Evolutionary conservation across 2,329 filamentous ascomycete species (phyloP).

Genomic region (Fusarium citri): DNA sequence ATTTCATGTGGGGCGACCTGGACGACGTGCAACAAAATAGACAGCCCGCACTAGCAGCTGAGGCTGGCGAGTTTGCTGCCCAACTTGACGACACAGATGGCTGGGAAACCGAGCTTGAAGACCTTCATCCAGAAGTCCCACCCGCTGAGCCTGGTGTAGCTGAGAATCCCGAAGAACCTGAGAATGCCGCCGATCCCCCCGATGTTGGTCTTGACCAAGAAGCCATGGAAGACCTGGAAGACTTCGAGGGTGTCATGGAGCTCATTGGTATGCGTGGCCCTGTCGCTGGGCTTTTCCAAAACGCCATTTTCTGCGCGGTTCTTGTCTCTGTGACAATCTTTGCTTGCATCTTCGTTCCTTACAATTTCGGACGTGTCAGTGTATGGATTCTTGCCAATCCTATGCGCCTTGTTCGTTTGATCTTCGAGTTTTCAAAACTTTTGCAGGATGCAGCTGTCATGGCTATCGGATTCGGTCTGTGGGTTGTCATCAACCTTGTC

Average conservation of each 20-base stretch:
- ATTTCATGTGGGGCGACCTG: slow-evolving; percentile 73
- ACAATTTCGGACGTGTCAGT: slow-evolving; percentile 88
- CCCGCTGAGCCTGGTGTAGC: slow-evolving; percentile 40
- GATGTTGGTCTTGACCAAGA: slow-evolving; percentile 78
- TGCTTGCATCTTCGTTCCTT: slow-evolving; percentile 88
- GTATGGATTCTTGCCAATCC: slow-evolving; percentile 85
- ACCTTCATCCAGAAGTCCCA: slow-evolving; percentile 49
- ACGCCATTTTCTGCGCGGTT: slow-evolving; percentile 92
- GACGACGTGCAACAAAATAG: slow-evolving; percentile 49
- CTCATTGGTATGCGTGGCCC: slow-evolving; percentile 97
- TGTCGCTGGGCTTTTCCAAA: slow-evolving; percentile 89
- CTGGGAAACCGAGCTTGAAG: slow-evolving; percentile 55
- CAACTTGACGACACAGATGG: slow-evolving; percentile 49
- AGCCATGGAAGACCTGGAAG: slow-evolving; percentile 86
- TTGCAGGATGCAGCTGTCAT: slow-evolving; percentile 81
- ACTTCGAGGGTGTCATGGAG: slow-evolving; percentile 95
- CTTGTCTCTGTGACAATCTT: slow-evolving; percentile 89
- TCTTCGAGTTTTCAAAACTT: slow-evolving; percentile 81
- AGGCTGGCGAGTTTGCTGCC: slow-evolving; percentile 46
- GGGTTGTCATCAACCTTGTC: slow-evolving; percentile 54
- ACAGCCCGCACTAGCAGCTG: slow-evolving; percentile 58
- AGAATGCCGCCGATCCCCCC: slow-evolving; percentile 72
- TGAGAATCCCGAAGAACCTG: slow-evolving; percentile 46
- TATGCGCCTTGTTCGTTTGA: slow-evolving; percentile 76
- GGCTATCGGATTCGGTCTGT: slow-evolving; percentile 66